A percentile compares a stretch with the other conserved stretches of the same genome.
These are phyloP conservation scores for Colletotrichum liaoningense DNA, from an alignment of 2,329 filamentous ascomycete genomes.

Conservation along the genomic window DNA sequence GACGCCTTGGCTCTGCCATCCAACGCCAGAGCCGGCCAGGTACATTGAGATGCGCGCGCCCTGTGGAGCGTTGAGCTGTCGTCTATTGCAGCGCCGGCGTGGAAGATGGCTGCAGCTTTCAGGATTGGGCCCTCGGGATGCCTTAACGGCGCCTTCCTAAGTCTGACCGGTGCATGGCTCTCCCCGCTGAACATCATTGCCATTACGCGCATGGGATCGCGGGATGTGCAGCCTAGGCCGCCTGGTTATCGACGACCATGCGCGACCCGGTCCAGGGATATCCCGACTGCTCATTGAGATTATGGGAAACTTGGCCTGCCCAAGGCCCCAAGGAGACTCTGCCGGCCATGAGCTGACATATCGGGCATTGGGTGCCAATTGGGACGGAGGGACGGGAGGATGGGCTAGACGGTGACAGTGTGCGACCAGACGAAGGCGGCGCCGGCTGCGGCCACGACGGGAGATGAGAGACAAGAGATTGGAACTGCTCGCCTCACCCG, in stretches of 20 bases:
- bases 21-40: conserved; percentile 3
- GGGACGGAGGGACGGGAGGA: conserved; percentile 7
- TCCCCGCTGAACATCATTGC: background rate
- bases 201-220: conserved; percentile 24
- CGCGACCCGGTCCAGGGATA: conserved; percentile 21
- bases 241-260: conserved; percentile 10
- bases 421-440: background rate
- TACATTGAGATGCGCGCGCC: conserved; percentile 19
- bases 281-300: conserved; percentile 1
- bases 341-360: conserved; percentile 18
- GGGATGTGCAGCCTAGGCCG: conserved; percentile 9
- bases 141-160: conserved; percentile 10
- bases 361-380: conserved; percentile 14
- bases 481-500: conserved; percentile 24
- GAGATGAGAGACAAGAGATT: conserved; percentile 11
- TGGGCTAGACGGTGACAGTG: background rate
- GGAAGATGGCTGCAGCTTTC: conserved; percentile 21
- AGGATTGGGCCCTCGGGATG: background rate
- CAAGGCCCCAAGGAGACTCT: conserved; percentile 3
- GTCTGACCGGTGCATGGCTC: conserved; percentile 12
- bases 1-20: background rate
- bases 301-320: background rate
- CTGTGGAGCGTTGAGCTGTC: conserved; percentile 24
- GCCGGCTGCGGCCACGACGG: background rate
- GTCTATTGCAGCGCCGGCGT: conserved; percentile 16